These are phyloP conservation scores for Deakozyma indianensis DNA, from an alignment of 805 yeast species.

Conservation along the genomic window DNA sequence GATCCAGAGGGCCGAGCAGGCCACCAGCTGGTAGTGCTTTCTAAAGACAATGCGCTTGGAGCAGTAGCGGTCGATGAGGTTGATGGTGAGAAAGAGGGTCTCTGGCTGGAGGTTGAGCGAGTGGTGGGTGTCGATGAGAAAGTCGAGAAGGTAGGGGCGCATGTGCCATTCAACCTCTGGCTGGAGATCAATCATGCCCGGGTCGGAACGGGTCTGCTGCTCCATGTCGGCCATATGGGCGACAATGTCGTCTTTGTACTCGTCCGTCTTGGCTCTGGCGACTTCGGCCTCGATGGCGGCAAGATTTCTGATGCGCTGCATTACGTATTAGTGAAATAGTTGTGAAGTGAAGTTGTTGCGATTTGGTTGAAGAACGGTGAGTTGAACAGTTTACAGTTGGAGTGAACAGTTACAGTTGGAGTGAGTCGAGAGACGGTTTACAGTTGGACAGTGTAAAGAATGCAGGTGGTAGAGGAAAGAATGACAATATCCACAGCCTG, in stretches of 20 bases:
- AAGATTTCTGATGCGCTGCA: not conserved
- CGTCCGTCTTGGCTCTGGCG: conserved; percentile 8
- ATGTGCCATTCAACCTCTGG: conserved; percentile 65
- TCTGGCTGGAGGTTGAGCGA: conserved; percentile 51
- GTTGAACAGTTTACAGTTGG: too few relatives aligned
- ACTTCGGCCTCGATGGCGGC: not conserved
- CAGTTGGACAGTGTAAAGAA: too few relatives aligned
- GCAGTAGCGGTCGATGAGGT: conserved; percentile 77
- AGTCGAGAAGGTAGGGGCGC: conserved; percentile 61
- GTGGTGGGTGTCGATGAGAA: conserved; percentile 47
- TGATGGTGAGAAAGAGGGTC: conserved; percentile 54
- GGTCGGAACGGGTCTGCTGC: conserved; percentile 31
- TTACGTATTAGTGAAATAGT: too few relatives aligned
- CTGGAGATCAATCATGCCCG: conserved; percentile 61
- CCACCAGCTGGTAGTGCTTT: conserved; percentile 79
- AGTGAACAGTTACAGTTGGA: too few relatives aligned
- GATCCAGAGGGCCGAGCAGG: conserved; percentile 82
- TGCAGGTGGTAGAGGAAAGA: not conserved
- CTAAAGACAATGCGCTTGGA: conserved; percentile 70
- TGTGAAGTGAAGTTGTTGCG: too few relatives aligned
- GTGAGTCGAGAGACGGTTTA: too few relatives aligned
- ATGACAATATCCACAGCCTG: not conserved
- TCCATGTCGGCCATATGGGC: conserved; percentile 22
- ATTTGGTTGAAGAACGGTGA: too few relatives aligned
- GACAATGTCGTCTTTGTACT: conserved; percentile 23